These are phyloP conservation scores for Lanmaoa pseudosensibilis DNA, from an alignment of 768 basidiomycete genomes.

Conservation along the genomic window DNA sequence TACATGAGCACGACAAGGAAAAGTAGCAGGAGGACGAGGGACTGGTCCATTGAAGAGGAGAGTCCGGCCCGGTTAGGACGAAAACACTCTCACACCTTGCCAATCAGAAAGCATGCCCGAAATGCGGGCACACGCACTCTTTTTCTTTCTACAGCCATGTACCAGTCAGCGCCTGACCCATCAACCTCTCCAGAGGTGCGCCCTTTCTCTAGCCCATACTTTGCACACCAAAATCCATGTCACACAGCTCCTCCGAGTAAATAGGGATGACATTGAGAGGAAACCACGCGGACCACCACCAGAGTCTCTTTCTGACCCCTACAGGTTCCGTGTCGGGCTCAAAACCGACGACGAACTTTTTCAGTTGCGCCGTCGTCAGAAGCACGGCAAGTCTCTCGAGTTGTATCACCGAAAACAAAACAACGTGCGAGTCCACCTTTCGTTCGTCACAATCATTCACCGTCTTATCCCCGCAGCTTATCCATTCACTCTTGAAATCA, in stretches of 20 bases:
- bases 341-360: slow-evolving; percentile 62
- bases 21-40: slow-evolving; percentile 43
- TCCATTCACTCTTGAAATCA: slow-evolving; percentile 82
- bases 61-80: no score
- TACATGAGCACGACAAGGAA: slow-evolving; percentile 53
- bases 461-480: slow-evolving; percentile 55
- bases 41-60: slow-evolving; percentile 3
- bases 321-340: slow-evolving; percentile 58
- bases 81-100: no score
- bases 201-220: neutral
- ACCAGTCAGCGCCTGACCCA: neutral
- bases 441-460: neutral
- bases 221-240: neutral
- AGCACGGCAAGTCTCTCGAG: slow-evolving; percentile 62
- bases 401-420: slow-evolving; percentile 73
- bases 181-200: slow-evolving; percentile 14
- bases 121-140: no score
- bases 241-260: neutral
- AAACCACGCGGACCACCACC: slow-evolving; percentile 28
- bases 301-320: slow-evolving; percentile 57
- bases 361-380: slow-evolving; percentile 56
- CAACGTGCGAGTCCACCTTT: slow-evolving; percentile 44
- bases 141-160: neutral
- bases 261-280: slow-evolving; percentile 39
- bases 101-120: no score